phyloP scores from a whole-genome alignment of 257 asterid species.

The Nicotiana tabacum region DNA sequence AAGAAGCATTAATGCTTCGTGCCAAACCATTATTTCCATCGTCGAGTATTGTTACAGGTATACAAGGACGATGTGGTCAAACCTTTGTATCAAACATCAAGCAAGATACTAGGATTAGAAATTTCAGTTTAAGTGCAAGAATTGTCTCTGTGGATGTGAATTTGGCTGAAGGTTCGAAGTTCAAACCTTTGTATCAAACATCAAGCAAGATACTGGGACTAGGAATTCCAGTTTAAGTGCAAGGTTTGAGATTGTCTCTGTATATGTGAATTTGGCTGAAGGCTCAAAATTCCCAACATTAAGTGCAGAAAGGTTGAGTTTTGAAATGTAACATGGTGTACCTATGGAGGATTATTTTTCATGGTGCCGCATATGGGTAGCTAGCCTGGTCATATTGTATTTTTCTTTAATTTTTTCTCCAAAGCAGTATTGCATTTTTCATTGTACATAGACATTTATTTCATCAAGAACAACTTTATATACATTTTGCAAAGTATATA shows the following conservation, averaged over 20 bases:
- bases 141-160: slow-evolving; percentile 18
- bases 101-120: slow-evolving; percentile 20
- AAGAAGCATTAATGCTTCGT: too few species aligned
- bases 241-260: slow-evolving; percentile 19
- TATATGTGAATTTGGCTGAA: slow-evolving; percentile 15
- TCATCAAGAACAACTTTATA: neutral
- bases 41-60: neutral
- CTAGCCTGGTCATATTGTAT: neutral
- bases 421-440: neutral
- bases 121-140: slow-evolving; percentile 8
- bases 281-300: slow-evolving; percentile 8
- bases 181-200: slow-evolving; percentile 24
- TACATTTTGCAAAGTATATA: neutral
- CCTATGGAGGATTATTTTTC: neutral
- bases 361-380: neutral
- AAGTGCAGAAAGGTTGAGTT: slow-evolving; percentile 19
- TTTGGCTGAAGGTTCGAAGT: neutral
- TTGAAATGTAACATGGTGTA: slow-evolving; percentile 1
- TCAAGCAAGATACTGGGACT: slow-evolving; percentile 21
- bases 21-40: too few species aligned
- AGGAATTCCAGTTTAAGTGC: slow-evolving; percentile 3
- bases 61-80: slow-evolving; percentile 16
- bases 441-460: too few species aligned
- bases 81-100: slow-evolving; percentile 24
- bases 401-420: neutral